phyloP scores from a whole-genome alignment of 2,329 filamentous ascomycete genomes.

The Botrytis galanthina region DNA sequence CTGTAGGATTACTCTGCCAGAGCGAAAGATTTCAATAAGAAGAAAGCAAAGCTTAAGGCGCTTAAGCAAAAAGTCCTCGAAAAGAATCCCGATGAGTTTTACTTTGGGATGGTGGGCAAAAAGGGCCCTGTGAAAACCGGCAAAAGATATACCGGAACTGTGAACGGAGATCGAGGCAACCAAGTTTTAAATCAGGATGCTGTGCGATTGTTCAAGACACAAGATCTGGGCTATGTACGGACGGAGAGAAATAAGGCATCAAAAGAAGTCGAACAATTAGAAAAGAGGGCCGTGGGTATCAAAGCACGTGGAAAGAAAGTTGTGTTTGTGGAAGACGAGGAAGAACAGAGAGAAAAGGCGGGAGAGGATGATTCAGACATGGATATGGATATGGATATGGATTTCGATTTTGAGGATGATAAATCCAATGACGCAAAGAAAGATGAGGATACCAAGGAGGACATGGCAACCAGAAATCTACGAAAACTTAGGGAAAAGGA shows the following conservation, averaged over 20 bases:
- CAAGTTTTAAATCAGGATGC: conserved; percentile 54
- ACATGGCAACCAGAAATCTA: conserved; percentile 38
- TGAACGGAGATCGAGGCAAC: conserved; percentile 58
- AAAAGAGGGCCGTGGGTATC: conserved; percentile 50
- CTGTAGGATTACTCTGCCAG: conserved; percentile 62
- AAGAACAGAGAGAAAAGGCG: conserved; percentile 29
- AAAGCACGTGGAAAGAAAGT: conserved; percentile 38
- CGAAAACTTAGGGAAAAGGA: conserved; percentile 47
- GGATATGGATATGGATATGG: conserved; percentile 33
- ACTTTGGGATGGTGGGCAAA: conserved; percentile 66
- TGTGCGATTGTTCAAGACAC: conserved; percentile 64
- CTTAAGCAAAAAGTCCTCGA: conserved; percentile 61
- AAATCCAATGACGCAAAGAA: conserved; percentile 26
- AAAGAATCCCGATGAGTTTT: conserved; percentile 72
- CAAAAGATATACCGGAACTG: conserved; percentile 53
- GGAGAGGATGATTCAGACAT: conserved; percentile 34
- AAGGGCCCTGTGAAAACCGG: conserved; percentile 53
- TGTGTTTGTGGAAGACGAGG: conserved; percentile 39
- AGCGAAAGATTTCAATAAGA: conserved; percentile 64
- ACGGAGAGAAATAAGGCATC: conserved; percentile 58
- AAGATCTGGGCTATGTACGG: conserved; percentile 64
- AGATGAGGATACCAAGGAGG: conserved; percentile 19
- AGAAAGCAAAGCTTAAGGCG: conserved; percentile 58
- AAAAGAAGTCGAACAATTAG: conserved; percentile 56
- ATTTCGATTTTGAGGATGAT: conserved; percentile 29